phyloP scores from a whole-genome alignment of 2,329 filamentous ascomycete species.

The Colletotrichum tanaceti region DNA sequence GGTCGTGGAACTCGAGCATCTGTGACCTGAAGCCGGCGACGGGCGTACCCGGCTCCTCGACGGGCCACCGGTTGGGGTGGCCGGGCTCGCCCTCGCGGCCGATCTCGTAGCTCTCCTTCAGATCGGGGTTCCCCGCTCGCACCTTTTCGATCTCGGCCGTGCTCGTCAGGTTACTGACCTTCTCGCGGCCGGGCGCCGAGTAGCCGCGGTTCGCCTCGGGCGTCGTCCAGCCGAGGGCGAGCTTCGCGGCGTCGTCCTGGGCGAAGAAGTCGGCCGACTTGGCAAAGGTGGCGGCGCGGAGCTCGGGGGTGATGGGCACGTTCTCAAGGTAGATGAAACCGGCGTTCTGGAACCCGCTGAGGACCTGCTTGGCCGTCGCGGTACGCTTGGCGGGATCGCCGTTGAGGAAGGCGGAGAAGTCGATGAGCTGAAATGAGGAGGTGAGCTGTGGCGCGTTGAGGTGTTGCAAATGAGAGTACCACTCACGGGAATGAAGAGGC shows the following conservation, averaged over 20 bases:
- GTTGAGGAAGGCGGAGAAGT: slow-evolving; percentile 79
- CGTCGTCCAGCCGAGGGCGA: slow-evolving; percentile 76
- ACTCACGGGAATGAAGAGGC: slow-evolving; percentile 66
- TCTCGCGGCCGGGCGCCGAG: slow-evolving; percentile 76
- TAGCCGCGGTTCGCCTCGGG: slow-evolving; percentile 81
- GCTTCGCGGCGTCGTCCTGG: slow-evolving; percentile 71
- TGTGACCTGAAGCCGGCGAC: slow-evolving; percentile 72
- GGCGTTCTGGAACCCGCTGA: slow-evolving; percentile 83
- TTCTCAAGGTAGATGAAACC: slow-evolving; percentile 92
- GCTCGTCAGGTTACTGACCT: slow-evolving; percentile 70
- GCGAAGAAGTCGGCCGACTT: slow-evolving; percentile 78
- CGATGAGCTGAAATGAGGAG: slow-evolving; percentile 69
- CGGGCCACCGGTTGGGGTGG: slow-evolving; percentile 82
- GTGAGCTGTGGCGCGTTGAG: slow-evolving; percentile 32
- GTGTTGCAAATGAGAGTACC: slow-evolving; percentile 45
- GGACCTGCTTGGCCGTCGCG: slow-evolving; percentile 76
- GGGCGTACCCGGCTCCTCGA: slow-evolving; percentile 59
- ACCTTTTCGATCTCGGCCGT: slow-evolving; percentile 66
- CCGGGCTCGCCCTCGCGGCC: slow-evolving; percentile 69
- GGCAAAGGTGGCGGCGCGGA: slow-evolving; percentile 71
- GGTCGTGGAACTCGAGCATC: slow-evolving; percentile 81
- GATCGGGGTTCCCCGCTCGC: slow-evolving; percentile 68
- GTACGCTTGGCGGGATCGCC: slow-evolving; percentile 70
- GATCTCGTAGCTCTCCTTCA: slow-evolving; percentile 75
- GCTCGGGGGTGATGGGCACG: slow-evolving; percentile 73